Conservation (phyloP, 768 basidiomycete species). For the Tulasnella sp. region DNA sequence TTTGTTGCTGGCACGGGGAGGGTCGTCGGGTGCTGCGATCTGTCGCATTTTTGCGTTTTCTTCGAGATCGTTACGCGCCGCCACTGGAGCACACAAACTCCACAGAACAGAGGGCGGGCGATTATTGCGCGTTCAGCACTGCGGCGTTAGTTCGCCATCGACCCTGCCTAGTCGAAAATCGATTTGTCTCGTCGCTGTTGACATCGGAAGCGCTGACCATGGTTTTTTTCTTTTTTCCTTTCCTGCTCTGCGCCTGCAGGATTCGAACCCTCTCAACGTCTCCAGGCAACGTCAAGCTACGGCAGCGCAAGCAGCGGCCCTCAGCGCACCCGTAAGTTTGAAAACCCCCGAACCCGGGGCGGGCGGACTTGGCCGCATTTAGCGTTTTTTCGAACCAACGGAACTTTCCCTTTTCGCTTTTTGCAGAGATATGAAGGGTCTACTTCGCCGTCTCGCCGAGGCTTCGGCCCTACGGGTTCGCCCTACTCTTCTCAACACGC, state of each 20-base stretch:
- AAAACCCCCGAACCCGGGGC: background rate
- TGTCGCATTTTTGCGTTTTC: constrained; percentile 6
- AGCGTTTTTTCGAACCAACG: background rate
- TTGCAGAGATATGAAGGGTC: constrained; percentile 29
- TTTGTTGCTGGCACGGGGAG: constrained; percentile 1
- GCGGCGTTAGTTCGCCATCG: constrained; percentile 4
- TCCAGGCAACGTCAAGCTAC: constrained; percentile 54
- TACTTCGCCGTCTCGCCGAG: constrained; percentile 25
- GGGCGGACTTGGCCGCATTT: background rate
- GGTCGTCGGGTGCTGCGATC: background rate
- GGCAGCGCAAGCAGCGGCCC: constrained; percentile 46
- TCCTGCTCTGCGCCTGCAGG: constrained; percentile 43
- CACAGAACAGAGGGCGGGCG: background rate
- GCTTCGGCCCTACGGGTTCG: constrained; percentile 15
- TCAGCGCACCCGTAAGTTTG: constrained; percentile 38
- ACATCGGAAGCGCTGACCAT: background rate
- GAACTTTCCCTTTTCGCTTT: constrained; percentile 14
- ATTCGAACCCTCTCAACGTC: constrained; percentile 43
- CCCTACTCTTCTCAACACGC: constrained; percentile 20
- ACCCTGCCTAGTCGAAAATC: background rate
- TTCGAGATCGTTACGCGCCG: background rate
- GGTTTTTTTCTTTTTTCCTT: background rate
- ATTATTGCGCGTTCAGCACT: background rate
- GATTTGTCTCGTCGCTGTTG: constrained; percentile 8
- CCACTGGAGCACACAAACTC: constrained; percentile 3